Evolutionary conservation across 306 rosid genomes (phyloP).

Genomic region (Datisca glomerata): DNA sequence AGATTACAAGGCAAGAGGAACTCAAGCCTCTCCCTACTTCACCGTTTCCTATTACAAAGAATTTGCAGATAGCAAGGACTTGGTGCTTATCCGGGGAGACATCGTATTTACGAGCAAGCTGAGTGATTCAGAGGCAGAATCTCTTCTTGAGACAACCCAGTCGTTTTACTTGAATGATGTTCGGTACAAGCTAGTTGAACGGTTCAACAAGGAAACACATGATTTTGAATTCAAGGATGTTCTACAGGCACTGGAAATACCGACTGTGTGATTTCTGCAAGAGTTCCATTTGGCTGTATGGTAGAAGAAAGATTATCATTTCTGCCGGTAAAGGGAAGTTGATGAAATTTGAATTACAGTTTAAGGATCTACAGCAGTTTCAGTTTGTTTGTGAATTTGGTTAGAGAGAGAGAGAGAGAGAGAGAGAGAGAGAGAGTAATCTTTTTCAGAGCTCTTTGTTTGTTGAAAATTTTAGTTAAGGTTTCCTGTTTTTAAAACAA

Average conservation of each 20-base stretch:
- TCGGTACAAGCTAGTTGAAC: constrained; percentile 70
- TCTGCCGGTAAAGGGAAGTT: no score
- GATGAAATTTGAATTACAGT: no score
- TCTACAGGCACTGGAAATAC: constrained; percentile 67
- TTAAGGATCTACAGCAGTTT: no score
- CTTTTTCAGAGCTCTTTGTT: no score
- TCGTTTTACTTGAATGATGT: constrained; percentile 73
- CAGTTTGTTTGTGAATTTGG: no score
- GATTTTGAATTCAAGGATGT: constrained; percentile 94
- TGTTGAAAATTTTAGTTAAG: no score
- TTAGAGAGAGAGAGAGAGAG: no score
- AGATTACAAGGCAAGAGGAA: constrained; percentile 93
- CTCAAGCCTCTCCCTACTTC: constrained; percentile 81
- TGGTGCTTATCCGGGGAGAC: constrained; percentile 82
- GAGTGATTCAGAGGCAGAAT: constrained; percentile 61
- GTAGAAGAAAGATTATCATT: no score
- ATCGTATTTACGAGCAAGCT: constrained; percentile 75
- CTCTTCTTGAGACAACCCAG: constrained; percentile 72
- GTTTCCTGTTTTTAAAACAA: no score
- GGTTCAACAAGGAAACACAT: constrained; percentile 68
- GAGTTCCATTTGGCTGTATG: no score
- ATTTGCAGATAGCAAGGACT: constrained; percentile 79
- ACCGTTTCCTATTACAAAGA: constrained; percentile 59
- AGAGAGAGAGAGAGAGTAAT: no score
- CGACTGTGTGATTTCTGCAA: no score